A percentile compares a stretch with the other conserved stretches of the same genome.
phyloP scores from a whole-genome alignment of 495 filamentous ascomycete species.

The Letharia columbiana region DNA sequence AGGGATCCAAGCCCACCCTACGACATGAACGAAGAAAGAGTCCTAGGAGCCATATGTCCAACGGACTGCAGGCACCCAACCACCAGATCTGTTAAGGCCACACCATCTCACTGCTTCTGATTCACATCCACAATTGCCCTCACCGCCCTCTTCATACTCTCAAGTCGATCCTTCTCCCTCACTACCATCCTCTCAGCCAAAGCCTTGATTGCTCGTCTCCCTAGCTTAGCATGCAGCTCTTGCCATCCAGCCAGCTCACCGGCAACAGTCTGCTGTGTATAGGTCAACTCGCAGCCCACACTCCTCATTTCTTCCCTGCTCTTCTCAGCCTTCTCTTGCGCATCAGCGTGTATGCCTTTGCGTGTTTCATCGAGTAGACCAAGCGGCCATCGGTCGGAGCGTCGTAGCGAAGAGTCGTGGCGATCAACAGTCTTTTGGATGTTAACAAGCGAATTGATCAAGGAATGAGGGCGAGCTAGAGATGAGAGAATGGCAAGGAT shows the following conservation, averaged over 20 bases:
- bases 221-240: slow-evolving; percentile 72
- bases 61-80: not conserved
- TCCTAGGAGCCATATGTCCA: not conserved
- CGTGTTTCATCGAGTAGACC: slow-evolving; percentile 84
- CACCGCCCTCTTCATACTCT: slow-evolving; percentile 69
- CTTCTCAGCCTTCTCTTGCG: slow-evolving; percentile 61
- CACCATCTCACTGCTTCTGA: not conserved
- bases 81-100: not conserved
- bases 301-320: slow-evolving; percentile 54
- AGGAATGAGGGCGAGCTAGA: slow-evolving; percentile 68
- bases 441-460: slow-evolving; percentile 61
- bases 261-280: slow-evolving; percentile 89
- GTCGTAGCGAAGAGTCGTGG: slow-evolving; percentile 60
- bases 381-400: slow-evolving; percentile 68
- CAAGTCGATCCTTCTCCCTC: slow-evolving; percentile 66
- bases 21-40: not conserved
- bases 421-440: slow-evolving; percentile 64
- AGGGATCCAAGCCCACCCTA: not conserved
- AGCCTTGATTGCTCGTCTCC: slow-evolving; percentile 59
- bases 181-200: slow-evolving; percentile 73
- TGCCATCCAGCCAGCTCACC: slow-evolving; percentile 90
- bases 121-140: slow-evolving; percentile 33
- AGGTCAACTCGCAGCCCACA: slow-evolving; percentile 69
- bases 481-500: slow-evolving; percentile 71
- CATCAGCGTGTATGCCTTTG: slow-evolving; percentile 68